Percentiles rank a stretch among this genome's conserved stretches.
Conservation (phyloP, 2,329 filamentous ascomycete genomes). For the Aspergillus brasiliensis region DNA sequence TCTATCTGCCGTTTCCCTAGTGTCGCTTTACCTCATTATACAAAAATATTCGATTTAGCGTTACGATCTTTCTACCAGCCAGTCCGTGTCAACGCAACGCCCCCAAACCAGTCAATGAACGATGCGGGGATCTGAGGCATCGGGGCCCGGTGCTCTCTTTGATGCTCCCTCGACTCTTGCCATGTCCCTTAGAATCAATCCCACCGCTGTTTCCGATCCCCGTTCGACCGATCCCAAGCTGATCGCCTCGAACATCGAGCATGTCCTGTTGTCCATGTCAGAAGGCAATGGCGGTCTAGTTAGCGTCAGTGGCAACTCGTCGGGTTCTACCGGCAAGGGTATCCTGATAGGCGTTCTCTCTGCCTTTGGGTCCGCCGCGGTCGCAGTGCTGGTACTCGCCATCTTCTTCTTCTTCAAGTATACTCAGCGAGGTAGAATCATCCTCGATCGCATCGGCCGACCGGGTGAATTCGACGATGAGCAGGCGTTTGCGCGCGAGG, state of each 20-base stretch:
- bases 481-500: slow-evolving; percentile 88
- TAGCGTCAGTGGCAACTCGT: slow-evolving; percentile 42
- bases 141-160: slow-evolving; percentile 39
- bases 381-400: slow-evolving; percentile 77
- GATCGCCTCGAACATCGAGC: slow-evolving; percentile 42
- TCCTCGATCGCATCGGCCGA: slow-evolving; percentile 87
- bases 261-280: slow-evolving; percentile 31
- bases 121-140: slow-evolving; percentile 44
- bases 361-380: slow-evolving; percentile 85
- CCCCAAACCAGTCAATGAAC: slow-evolving; percentile 35
- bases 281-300: slow-evolving; percentile 24
- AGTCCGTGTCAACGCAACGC: slow-evolving; percentile 11
- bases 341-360: slow-evolving; percentile 94
- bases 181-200: slow-evolving; percentile 32
- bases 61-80: slow-evolving; percentile 8
- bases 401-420: slow-evolving; percentile 94
- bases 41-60: slow-evolving; percentile 14
- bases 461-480: slow-evolving; percentile 98
- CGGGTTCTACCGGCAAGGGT: slow-evolving; percentile 67
- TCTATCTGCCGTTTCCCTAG: background rate
- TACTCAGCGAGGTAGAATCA: slow-evolving; percentile 82
- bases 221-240: slow-evolving; percentile 17
- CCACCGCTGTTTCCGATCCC: slow-evolving; percentile 22
- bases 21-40: slow-evolving; percentile 16
- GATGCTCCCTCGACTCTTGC: slow-evolving; percentile 38